A percentile compares a stretch with the other conserved stretches of the same genome.
phyloP scores from a whole-genome alignment of 495 filamentous ascomycete genomes.

The Aspergillus affinis region DNA sequence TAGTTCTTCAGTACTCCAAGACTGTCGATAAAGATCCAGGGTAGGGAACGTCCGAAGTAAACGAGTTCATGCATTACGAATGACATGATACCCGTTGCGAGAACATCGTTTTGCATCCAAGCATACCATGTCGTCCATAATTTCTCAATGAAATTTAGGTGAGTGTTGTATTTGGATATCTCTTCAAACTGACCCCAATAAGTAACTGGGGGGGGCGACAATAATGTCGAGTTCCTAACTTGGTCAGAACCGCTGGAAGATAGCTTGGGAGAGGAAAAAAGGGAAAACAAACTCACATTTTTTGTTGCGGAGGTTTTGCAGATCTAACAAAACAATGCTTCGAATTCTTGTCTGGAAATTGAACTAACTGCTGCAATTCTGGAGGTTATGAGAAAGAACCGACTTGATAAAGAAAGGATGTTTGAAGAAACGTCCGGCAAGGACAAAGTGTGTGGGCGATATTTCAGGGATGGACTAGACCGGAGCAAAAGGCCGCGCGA shows the following conservation, averaged over 20 bases:
- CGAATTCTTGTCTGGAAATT: neutral
- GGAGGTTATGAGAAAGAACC: neutral
- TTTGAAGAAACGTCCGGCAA: neutral
- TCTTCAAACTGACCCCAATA: constrained; percentile 86
- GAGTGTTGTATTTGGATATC: constrained; percentile 81
- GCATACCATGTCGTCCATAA: constrained; percentile 96
- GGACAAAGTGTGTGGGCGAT: constrained; percentile 10
- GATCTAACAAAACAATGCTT: neutral
- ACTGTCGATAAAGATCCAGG: constrained; percentile 90
- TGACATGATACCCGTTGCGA: constrained; percentile 95
- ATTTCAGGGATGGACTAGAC: constrained; percentile 25
- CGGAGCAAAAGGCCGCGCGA: constrained; percentile 13
- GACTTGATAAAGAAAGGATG: neutral
- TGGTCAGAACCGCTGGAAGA: constrained; percentile 8
- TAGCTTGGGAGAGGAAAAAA: too few species aligned
- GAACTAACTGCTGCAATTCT: neutral
- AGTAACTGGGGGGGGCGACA: constrained; percentile 53
- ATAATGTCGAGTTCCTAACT: constrained; percentile 56
- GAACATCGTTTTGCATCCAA: constrained; percentile 97
- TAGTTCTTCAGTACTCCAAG: constrained; percentile 86
- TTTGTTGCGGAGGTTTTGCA: constrained; percentile 1
- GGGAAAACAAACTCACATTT: constrained; percentile 10
- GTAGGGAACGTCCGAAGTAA: constrained; percentile 90
- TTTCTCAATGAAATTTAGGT: constrained; percentile 79
- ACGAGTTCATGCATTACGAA: constrained; percentile 92